Evolutionary conservation across 2,329 filamentous ascomycete genomes (phyloP).

Genomic region (Conoideocrella luteorostrata): DNA sequence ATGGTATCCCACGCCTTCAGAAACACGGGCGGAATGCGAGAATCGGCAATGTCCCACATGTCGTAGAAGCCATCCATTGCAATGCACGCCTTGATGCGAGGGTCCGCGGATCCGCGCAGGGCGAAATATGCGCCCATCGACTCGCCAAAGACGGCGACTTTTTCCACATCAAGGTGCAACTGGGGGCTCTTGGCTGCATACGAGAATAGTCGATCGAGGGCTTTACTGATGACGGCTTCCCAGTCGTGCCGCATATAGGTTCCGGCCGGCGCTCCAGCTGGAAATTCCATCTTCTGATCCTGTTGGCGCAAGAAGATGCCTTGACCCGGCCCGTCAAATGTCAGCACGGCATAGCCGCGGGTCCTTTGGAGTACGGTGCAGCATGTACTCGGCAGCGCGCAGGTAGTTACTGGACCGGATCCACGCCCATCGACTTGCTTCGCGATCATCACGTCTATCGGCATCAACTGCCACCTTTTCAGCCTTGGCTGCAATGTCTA

Average conservation of each 20-base stretch:
- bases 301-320: not conserved
- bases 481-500: slow-evolving; percentile 21
- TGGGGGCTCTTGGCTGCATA: not conserved
- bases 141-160: not conserved
- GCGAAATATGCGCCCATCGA: not conserved
- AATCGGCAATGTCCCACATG: not conserved
- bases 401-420: slow-evolving; percentile 35
- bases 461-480: slow-evolving; percentile 29
- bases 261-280: too few relatives aligned
- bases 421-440: slow-evolving; percentile 26
- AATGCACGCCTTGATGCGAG: not conserved
- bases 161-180: not conserved
- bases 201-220: not conserved
- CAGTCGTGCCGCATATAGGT: not conserved
- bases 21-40: not conserved
- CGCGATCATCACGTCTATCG: slow-evolving; percentile 19
- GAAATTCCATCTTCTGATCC: not conserved
- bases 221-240: not conserved
- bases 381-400: slow-evolving; percentile 29
- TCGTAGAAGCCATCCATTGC: not conserved
- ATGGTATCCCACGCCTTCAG: not conserved
- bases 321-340: not conserved
- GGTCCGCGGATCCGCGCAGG: not conserved
- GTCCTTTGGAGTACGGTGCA: slow-evolving; percentile 14
- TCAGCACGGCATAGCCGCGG: not conserved